phyloP scores from a whole-genome alignment of 1,284 basidiomycete genomes.

The Ustilago xerochloae region DNA sequence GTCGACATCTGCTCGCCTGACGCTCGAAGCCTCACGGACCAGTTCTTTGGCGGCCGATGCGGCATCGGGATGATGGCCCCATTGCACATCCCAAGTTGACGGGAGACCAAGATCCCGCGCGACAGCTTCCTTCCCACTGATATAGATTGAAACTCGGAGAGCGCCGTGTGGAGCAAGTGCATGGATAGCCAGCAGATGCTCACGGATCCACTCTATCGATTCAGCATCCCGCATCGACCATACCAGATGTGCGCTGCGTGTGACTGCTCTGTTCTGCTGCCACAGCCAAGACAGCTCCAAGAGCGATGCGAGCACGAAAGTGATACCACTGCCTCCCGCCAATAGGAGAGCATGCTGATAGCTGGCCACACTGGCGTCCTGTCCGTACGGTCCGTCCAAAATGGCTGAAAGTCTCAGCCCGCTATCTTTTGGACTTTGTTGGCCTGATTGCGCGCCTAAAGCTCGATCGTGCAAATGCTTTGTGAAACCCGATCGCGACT shows the following conservation, averaged over 20 bases:
- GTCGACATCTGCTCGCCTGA: neutral
- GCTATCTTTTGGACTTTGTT: neutral
- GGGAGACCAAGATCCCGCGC: constrained; percentile 12
- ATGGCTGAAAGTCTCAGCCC: constrained; percentile 22
- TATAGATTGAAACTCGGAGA: constrained; percentile 26
- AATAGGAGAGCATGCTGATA: constrained; percentile 41
- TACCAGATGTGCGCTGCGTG: constrained; percentile 21
- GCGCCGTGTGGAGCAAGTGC: constrained; percentile 23
- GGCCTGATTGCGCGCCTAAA: neutral
- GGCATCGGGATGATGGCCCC: constrained; percentile 23
- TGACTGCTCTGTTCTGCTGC: constrained; percentile 25
- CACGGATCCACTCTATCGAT: constrained; percentile 19
- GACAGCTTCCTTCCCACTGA: constrained; percentile 14
- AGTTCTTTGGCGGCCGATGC: constrained; percentile 17
- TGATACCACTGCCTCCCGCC: constrained; percentile 56
- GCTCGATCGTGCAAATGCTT: constrained; percentile 28
- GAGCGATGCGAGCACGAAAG: constrained; percentile 46
- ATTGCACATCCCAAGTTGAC: constrained; percentile 23
- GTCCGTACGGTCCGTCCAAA: constrained; percentile 60
- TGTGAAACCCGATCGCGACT: constrained; percentile 44
- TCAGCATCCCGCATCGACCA: constrained; percentile 41
- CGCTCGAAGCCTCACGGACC: neutral
- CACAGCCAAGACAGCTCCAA: constrained; percentile 48
- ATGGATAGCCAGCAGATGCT: constrained; percentile 25
- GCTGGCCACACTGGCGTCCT: constrained; percentile 28